A percentile compares a stretch with the other conserved stretches of the same genome.
phyloP scores from a whole-genome alignment of 1,139 yeast species.

The Candida frijolesensis region DNA sequence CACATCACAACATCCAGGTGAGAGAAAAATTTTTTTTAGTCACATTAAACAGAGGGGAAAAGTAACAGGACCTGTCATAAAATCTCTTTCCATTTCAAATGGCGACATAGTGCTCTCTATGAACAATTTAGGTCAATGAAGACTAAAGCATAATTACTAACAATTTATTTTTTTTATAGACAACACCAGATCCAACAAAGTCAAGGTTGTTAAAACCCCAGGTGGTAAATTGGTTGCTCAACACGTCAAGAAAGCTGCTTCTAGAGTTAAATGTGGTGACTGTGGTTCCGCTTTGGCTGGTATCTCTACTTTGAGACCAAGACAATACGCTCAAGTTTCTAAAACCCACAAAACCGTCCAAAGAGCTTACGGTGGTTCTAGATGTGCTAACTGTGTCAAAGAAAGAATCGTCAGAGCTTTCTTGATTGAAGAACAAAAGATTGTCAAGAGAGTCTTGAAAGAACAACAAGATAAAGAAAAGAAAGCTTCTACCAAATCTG shows the following conservation, averaged over 20 bases:
- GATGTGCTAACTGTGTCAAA: conserved; percentile 98
- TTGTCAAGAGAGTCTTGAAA: conserved; percentile 97
- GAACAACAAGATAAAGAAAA: conserved; percentile 89
- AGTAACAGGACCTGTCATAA: not conserved
- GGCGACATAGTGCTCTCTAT: not conserved
- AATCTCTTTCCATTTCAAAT: not conserved
- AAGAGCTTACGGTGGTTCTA: conserved; percentile 99
- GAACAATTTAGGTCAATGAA: not conserved
- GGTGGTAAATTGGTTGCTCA: conserved; percentile 98
- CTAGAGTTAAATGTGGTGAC: conserved; percentile 99
- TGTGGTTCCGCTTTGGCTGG: conserved; percentile 93
- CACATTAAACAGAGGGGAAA: not conserved
- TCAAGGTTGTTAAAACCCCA: conserved; percentile 99
- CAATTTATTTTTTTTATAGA: conserved; percentile 44
- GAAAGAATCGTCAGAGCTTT: conserved; percentile 99
- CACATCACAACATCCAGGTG: not conserved
- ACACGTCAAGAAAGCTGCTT: conserved; percentile 92
- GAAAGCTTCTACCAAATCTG: conserved; percentile 52
- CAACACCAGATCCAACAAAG: conserved; percentile 99
- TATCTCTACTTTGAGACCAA: conserved; percentile 93
- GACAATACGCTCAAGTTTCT: conserved; percentile 92
- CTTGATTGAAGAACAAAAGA: conserved; percentile 99
- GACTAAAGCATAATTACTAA: conserved; percentile 33
- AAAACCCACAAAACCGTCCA: conserved; percentile 97
- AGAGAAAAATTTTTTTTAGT: not conserved